These are phyloP conservation scores for Hortaea werneckii DNA, from an alignment of 2,329 filamentous ascomycete genomes.

Conservation along the genomic window DNA sequence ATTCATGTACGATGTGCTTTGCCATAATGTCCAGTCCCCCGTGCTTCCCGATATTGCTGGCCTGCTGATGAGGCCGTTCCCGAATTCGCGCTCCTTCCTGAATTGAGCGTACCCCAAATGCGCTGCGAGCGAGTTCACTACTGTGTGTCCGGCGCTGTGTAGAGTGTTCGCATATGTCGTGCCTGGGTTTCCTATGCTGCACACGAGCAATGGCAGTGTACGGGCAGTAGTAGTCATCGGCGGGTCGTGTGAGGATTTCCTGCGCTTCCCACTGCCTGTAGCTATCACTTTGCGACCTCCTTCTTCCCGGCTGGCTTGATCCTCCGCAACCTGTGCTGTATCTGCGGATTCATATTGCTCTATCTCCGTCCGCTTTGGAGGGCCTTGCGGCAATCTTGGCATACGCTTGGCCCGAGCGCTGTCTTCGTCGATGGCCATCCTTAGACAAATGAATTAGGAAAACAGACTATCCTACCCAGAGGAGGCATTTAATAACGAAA, in stretches of 20 bases:
- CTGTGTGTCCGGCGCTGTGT: slow-evolving; percentile 77
- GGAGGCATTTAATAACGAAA: too few species aligned
- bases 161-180: slow-evolving; percentile 62
- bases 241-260: not conserved
- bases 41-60: slow-evolving; percentile 18
- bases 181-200: slow-evolving; percentile 78
- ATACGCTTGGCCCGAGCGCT: too few species aligned
- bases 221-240: slow-evolving; percentile 18
- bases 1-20: slow-evolving; percentile 77
- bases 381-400: too few species aligned
- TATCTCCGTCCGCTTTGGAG: too few species aligned
- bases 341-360: too few species aligned
- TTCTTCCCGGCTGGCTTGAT: too few species aligned
- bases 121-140: slow-evolving; percentile 53
- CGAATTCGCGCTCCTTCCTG: slow-evolving; percentile 33
- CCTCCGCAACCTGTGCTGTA: too few species aligned
- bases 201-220: slow-evolving; percentile 54
- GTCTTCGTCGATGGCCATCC: too few species aligned
- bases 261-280: not conserved
- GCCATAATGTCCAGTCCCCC: slow-evolving; percentile 52
- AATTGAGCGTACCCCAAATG: slow-evolving; percentile 29
- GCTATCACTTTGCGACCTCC: too few species aligned
- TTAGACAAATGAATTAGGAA: too few species aligned
- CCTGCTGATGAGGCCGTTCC: slow-evolving; percentile 42
- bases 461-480: too few species aligned